Evolutionary conservation across 768 basidiomycete species (phyloP), one percentile per base, ranked within the genome.

Genomic region (Russula ochroleuca): DNA sequence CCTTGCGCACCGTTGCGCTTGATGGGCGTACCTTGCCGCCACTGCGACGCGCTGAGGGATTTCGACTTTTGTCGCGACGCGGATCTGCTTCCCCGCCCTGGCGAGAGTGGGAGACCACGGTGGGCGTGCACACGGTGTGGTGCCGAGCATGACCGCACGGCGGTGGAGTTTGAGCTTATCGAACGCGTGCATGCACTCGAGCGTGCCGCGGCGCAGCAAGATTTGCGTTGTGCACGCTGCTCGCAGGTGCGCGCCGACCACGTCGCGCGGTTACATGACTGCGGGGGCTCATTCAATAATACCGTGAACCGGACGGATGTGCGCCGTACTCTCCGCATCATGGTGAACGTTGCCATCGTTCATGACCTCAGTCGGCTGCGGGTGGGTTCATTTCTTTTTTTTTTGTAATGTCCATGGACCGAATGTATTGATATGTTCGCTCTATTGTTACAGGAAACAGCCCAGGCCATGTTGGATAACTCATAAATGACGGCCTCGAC

Each of bases 41-140:
- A 87, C 70, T 98, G 92, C 75, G 94, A 94, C 73, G 76, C 79
- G 15, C 80, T 94, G 64, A 84, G 90, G 3, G 94, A 96, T 73
- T 91, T 99, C 70, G 97, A 99, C 74, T 90, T 99, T 70, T 98
- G 96, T 72, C 85, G 96, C 17, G 96, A 98, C 75, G 81, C 85
- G 13, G 90, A 93, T 63, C 80, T 97, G 45, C 78, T 92, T 48
- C 86, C 91, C 11, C 76, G 80, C 69, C 67, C 76, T 63, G 75
- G 81, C 41, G 75, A 80, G 64, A 75, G 81, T 40, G 75, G 80
- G 8, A 76, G 79, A 19, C 71, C 75, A 21, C 83, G 81, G 60
- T 94, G 90, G 92, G 71, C 77, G 15, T 92, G 94, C 70, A 76
- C 78, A 56, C 77, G 77, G 58, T 97, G 94, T 68, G 84, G 83